phyloP scores from a whole-genome alignment of 2,329 filamentous ascomycete genomes.

The Fusarium goolgardi region DNA sequence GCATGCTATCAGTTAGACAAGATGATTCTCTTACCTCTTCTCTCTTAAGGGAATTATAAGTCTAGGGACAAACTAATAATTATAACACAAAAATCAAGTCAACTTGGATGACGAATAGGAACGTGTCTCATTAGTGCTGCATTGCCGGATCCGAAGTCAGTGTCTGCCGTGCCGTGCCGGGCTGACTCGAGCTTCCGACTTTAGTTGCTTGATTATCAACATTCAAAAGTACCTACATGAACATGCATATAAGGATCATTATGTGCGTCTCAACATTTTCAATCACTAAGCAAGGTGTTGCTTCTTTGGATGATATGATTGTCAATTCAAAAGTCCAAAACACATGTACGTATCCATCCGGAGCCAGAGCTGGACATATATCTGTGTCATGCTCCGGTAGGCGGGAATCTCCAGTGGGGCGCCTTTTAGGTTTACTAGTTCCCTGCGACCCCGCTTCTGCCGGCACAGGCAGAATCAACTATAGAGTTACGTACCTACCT shows the following conservation, averaged over 20 bases:
- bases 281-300: too few species aligned
- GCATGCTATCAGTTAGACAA: too few species aligned
- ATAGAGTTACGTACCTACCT: too few species aligned
- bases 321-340: background rate
- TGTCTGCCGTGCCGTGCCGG: slow-evolving; percentile 9
- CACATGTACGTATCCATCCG: background rate
- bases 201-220: slow-evolving; percentile 18
- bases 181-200: background rate
- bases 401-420: too few species aligned
- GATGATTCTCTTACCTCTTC: too few species aligned
- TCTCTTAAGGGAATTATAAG: too few species aligned
- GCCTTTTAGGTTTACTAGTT: too few species aligned
- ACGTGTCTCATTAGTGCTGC: background rate
- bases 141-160: background rate
- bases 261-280: background rate
- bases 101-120: background rate
- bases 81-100: too few species aligned
- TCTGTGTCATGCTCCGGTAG: too few species aligned
- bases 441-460: too few species aligned
- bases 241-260: background rate
- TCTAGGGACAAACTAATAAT: too few species aligned
- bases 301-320: background rate
- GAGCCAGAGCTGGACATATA: background rate
- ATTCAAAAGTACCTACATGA: background rate
- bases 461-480: too few species aligned